Evolutionary conservation across 306 rosid genomes (phyloP), one percentile per base, ranked within the genome.

Genomic region (Lathyrus aphaca): DNA sequence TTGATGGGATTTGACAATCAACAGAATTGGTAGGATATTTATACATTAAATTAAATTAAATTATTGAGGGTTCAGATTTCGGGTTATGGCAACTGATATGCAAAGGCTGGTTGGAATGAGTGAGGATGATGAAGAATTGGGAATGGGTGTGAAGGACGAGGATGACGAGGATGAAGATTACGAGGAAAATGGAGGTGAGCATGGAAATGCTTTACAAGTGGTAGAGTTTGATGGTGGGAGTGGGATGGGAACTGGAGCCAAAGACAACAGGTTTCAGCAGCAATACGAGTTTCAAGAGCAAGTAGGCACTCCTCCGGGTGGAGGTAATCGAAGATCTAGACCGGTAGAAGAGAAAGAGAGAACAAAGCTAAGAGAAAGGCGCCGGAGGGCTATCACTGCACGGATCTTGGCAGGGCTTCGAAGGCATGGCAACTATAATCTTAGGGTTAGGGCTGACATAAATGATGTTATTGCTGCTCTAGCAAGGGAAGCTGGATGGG

Each of bases 401-500:
- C 87, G 88, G 84, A 94, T 94, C 79, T 82, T 94, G 84, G 99
- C 99, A 17, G 99, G 99, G 79, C 82, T 94, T 16, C 85, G 99
- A 74, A 87, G 97, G 79, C 97, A 94, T 83, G 99, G 99, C 3
- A 94, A 94, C 78, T 94, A 94, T 80, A 94, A 94, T 73, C 97
- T 94, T 69, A 82, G 97, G 86, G 97, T 94, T 69, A 87, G 99
- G 79, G 99, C 99, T 38, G 99, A 94, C 82, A 94, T 94, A 70
- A 94, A 94, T 77, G 95, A 94, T 75, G 99, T 91, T 27, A 91
- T 94, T 77, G 89, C 88, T 30, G 97, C 99, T 66, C 81, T 94
- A 62, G 99, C 97, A 53, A 83, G 92, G 80, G 99, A 91, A 87
- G 99, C 97, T 73, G 97, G 99, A 19, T 94, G 99, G 99, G 88